Conservation (phyloP, 306 rosid genomes). For the Vigna mungo region DNA sequence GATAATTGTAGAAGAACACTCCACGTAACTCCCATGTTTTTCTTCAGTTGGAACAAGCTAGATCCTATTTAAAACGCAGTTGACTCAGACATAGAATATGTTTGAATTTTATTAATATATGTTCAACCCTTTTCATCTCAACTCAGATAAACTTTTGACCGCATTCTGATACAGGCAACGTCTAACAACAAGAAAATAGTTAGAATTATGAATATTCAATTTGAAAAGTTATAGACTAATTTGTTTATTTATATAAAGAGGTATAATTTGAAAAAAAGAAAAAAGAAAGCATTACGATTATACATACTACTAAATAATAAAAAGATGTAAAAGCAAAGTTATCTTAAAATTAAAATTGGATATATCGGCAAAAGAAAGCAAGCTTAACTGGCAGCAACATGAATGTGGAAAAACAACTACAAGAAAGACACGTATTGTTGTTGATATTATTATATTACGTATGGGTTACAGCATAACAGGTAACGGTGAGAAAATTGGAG, state of each 20-base stretch:
- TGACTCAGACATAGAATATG: no score
- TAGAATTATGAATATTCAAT: no score
- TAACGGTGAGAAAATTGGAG: conserved; percentile 19
- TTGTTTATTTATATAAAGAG: background rate
- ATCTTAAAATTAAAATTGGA: background rate
- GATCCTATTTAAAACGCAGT: no score
- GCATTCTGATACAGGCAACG: no score
- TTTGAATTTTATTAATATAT: no score
- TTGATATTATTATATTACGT: background rate
- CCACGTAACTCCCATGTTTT: no score
- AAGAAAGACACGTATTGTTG: background rate
- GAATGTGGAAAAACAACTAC: background rate
- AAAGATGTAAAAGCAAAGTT: background rate
- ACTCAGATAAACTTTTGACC: no score
- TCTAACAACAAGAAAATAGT: no score
- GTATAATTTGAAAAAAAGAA: no score
- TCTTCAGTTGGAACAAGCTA: no score
- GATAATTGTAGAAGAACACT: background rate
- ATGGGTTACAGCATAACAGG: background rate
- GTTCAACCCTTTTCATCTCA: no score
- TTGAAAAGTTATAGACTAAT: background rate
- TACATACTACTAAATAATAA: background rate
- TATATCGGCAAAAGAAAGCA: no score
- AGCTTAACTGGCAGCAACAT: background rate
- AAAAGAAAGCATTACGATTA: background rate